phyloP scores from a whole-genome alignment of 2,329 filamentous ascomycete genomes.

The Paecilomyces sp. region DNA sequence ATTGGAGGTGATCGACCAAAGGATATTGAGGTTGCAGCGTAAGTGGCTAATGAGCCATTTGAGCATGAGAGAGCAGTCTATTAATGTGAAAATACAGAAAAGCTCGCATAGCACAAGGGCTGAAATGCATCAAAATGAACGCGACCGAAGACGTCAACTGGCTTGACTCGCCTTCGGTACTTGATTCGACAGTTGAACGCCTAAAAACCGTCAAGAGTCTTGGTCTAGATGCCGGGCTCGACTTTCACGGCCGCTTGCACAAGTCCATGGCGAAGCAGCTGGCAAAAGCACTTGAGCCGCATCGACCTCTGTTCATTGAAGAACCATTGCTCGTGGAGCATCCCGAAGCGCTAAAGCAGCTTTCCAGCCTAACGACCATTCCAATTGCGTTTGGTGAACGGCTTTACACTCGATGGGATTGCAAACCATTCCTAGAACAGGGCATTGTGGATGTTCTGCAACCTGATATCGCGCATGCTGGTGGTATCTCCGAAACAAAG shows the following conservation, averaged over 20 bases:
- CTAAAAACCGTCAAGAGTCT: constrained; percentile 62
- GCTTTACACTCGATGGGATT: constrained; percentile 65
- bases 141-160: constrained; percentile 68
- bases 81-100: constrained; percentile 26
- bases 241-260: constrained; percentile 72
- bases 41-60: not conserved
- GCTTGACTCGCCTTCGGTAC: constrained; percentile 62
- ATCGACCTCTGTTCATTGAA: constrained; percentile 68
- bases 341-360: constrained; percentile 55
- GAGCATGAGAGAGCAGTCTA: not conserved
- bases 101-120: constrained; percentile 33
- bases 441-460: constrained; percentile 64
- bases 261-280: constrained; percentile 75
- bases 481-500: constrained; percentile 64
- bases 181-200: constrained; percentile 59
- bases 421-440: constrained; percentile 63
- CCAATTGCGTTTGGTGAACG: constrained; percentile 69
- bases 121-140: constrained; percentile 63
- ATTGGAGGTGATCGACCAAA: constrained; percentile 66
- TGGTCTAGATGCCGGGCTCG: constrained; percentile 65
- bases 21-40: constrained; percentile 55
- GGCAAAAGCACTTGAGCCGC: constrained; percentile 58
- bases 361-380: constrained; percentile 50
- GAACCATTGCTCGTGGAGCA: constrained; percentile 67
- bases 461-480: constrained; percentile 64